Base-by-base conservation (phyloP, 2,329 filamentous ascomycete species). In the Chaetomium sp. region DNA sequence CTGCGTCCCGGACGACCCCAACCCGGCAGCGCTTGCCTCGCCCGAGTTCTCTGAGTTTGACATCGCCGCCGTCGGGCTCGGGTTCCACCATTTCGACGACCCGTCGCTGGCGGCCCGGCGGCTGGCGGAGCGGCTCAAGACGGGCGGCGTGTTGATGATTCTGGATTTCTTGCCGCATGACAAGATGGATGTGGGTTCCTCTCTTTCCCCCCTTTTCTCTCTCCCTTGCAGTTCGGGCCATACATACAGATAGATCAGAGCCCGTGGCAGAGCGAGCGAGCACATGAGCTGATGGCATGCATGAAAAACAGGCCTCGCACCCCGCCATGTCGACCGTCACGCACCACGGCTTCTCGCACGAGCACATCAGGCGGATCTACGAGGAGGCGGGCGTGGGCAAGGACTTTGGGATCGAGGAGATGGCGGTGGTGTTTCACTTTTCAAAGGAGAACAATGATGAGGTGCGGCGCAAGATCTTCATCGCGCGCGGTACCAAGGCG, bases 11-110 rank as follows among this genome's bases (percentile, higher is more conserved):
- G 67, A 74, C 9, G 79, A 82, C 55, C 72, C 80, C 3, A 78
- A 81, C 50, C 81, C 89, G 21, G 77, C 81, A 1, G 77, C 82
- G 25, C 83, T 93, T 67, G 78, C 84, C 47, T 83, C 82, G 57
- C 78, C 83, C 10, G 82, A 87, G 35, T 92, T 90, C 78, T 85
- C 82, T 74, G 80, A 86, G 72, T 92, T 94, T 72, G 90, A 94
- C 74, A 72, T 90, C 10, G 85, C 85, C 6, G 83, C 82, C 50
- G 83, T 90, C 21, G 87, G 72, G 4, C 66, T 74, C 6, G 72
- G 70, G 7, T 71, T 73, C 59, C 72, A 74, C 62, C 89, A 91
- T 74, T 89, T 91, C 62, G 83, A 86, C 66, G 81, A 92, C 70
- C 86, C 89, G 4, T 79, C 78, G 1, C 77, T 87, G 33, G 85